Conservation (phyloP, 345 rosid species). For the Eutrema heterophyllum region DNA sequence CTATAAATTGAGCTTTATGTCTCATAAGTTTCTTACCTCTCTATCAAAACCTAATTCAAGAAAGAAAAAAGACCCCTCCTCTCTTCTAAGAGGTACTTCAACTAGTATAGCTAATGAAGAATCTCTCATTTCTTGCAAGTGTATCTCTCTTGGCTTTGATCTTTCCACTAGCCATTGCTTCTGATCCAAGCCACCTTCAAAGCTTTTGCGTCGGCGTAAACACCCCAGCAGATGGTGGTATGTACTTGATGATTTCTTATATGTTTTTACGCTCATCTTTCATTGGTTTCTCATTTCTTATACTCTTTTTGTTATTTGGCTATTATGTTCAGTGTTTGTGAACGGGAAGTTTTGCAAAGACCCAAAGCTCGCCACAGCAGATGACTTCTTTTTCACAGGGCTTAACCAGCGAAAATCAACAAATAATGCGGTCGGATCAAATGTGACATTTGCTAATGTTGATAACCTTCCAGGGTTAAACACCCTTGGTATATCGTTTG, state of each 20-base stretch:
- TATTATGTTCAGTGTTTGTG: conserved; percentile 12
- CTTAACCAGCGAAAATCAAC: background rate
- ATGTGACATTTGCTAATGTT: background rate
- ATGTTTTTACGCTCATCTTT: background rate
- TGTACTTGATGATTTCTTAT: background rate
- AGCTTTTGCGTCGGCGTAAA: background rate
- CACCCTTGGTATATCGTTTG: conserved; percentile 15
- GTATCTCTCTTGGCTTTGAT: background rate
- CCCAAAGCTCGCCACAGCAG: background rate
- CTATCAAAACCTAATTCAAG: too few relatives aligned
- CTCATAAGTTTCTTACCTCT: background rate
- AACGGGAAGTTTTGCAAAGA: conserved; percentile 24
- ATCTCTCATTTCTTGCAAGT: background rate
- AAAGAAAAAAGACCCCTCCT: too few relatives aligned
- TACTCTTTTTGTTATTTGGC: background rate
- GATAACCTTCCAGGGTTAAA: background rate
- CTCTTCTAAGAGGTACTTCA: too few relatives aligned
- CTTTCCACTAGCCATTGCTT: background rate
- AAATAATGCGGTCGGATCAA: background rate
- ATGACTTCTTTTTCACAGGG: conserved; percentile 12
- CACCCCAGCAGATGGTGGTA: background rate
- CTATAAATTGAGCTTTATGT: background rate
- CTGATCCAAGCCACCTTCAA: background rate
- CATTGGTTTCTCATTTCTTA: background rate
- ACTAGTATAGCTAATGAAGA: too few relatives aligned